A percentile compares a stretch with the other conserved stretches of the same genome.
Conservation (phyloP, 2,329 filamentous ascomycete species). For the Epichloe hybrida region DNA sequence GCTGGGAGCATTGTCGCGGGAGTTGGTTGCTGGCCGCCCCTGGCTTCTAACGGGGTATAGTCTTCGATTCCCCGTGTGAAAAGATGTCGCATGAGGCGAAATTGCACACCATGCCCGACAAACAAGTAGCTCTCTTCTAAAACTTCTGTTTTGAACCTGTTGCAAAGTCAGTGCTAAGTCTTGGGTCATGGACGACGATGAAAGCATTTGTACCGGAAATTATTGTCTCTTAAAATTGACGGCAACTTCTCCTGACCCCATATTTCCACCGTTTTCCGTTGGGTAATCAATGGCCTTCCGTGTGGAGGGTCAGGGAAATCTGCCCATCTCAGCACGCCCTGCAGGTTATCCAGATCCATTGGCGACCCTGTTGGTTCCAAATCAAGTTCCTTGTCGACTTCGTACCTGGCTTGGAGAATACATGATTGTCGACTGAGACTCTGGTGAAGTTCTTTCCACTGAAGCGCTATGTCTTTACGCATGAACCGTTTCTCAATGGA, state of each 20-base stretch:
- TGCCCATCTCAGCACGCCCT: slow-evolving; percentile 41
- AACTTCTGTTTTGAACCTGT: slow-evolving; percentile 38
- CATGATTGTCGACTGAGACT: slow-evolving; percentile 44
- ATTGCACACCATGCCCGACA: slow-evolving; percentile 41
- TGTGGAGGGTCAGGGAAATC: slow-evolving; percentile 46
- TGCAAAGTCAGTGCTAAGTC: slow-evolving; percentile 2
- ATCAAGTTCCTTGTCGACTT: slow-evolving; percentile 34
- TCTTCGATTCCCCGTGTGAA: slow-evolving; percentile 21
- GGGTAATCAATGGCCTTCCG: slow-evolving; percentile 31
- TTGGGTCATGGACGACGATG: slow-evolving; percentile 4
- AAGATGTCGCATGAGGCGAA: slow-evolving; percentile 35
- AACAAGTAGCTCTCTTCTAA: slow-evolving; percentile 41
- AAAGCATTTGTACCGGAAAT: slow-evolving; percentile 28
- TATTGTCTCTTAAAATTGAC: slow-evolving; percentile 36
- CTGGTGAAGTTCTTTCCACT: slow-evolving; percentile 42
- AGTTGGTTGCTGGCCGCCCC: slow-evolving; percentile 5
- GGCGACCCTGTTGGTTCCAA: slow-evolving; percentile 25
- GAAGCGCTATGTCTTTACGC: slow-evolving; percentile 21
- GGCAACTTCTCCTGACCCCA: slow-evolving; percentile 35
- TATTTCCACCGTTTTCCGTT: slow-evolving; percentile 44
- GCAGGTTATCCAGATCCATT: slow-evolving; percentile 27
- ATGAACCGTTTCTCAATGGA: slow-evolving; percentile 25
- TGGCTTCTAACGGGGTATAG: slow-evolving; percentile 19
- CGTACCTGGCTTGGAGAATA: slow-evolving; percentile 40
- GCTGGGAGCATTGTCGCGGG: slow-evolving; percentile 25